A percentile compares a stretch with the other conserved stretches of the same genome.
These are phyloP conservation scores for Cicer pinnatifidum DNA, from an alignment of 306 rosid species.

Conservation along the genomic window DNA sequence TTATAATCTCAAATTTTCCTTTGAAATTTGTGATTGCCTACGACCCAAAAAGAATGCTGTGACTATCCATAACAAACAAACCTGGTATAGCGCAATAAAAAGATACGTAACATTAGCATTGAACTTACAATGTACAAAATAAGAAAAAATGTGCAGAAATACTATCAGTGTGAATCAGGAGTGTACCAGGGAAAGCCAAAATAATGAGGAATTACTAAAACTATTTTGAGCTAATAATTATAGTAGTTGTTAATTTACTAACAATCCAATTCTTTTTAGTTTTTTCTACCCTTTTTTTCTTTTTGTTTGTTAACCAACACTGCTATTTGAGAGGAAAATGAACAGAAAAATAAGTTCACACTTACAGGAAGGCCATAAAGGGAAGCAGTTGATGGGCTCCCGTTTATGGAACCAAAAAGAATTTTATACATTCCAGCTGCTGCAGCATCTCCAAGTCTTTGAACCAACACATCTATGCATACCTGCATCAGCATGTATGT, in stretches of 20 bases:
- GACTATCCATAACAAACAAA: constrained; percentile 76
- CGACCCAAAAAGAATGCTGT: constrained; percentile 80
- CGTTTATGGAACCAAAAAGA: constrained; percentile 63
- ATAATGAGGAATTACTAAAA: neutral
- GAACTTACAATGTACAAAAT: neutral
- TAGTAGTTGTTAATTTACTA: constrained; percentile 12
- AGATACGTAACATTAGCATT: constrained; percentile 20
- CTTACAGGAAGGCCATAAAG: constrained; percentile 85
- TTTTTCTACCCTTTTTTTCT: neutral
- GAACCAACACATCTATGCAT: constrained; percentile 90
- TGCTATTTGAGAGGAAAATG: constrained; percentile 11
- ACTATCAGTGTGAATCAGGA: neutral
- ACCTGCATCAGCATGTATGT: constrained; percentile 58
- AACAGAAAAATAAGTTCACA: constrained; percentile 28
- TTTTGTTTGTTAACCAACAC: constrained; percentile 1
- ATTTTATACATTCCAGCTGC: constrained; percentile 96
- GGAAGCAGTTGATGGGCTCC: constrained; percentile 70
- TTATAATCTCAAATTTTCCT: constrained; percentile 37
- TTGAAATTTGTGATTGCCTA: constrained; percentile 73
- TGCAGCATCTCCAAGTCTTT: constrained; percentile 93
- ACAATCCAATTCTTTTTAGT: neutral
- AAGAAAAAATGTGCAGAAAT: neutral
- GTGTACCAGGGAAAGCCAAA: neutral
- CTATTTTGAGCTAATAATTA: constrained; percentile 15
- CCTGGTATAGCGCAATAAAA: constrained; percentile 54